phyloP scores from a whole-genome alignment of 257 asterid genomes.

The Plantago major region DNA sequence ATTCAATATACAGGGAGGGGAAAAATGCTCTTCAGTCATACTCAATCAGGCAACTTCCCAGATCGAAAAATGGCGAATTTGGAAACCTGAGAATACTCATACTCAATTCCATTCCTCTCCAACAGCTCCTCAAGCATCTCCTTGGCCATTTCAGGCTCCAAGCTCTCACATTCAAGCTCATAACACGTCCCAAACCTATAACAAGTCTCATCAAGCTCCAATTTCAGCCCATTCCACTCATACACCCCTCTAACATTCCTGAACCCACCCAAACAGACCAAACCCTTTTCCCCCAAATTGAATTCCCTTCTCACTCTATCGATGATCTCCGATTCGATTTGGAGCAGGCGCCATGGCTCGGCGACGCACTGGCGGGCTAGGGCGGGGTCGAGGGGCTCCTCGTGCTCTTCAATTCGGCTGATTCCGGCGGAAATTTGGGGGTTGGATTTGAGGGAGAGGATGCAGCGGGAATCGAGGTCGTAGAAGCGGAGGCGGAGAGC shows the following conservation, averaged over 20 bases:
- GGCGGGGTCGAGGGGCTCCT: conserved; percentile 68
- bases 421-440: conserved; percentile 59
- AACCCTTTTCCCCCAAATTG: conserved; percentile 34
- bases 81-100: conserved; percentile 45
- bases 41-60: conserved; percentile 49
- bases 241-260: conserved; percentile 72
- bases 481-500: conserved; percentile 96
- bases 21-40: too few relatives aligned
- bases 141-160: conserved; percentile 68
- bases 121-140: conserved; percentile 52
- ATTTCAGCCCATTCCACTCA: conserved; percentile 75
- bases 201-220: conserved; percentile 78
- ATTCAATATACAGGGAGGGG: too few relatives aligned
- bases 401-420: conserved; percentile 77
- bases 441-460: conserved; percentile 70
- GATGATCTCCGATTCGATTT: conserved; percentile 38
- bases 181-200: conserved; percentile 63
- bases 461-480: conserved; percentile 66
- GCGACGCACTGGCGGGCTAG: conserved; percentile 64
- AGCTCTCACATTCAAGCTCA: conserved; percentile 83
- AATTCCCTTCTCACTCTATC: conserved; percentile 55
- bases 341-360: conserved; percentile 60
- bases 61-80: conserved; percentile 72
- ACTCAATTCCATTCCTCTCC: conserved; percentile 49
- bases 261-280: conserved; percentile 75